Evolutionary conservation across 2,329 filamentous ascomycete species (phyloP).

Genomic region (Arthrobotrys sphaeroides): DNA sequence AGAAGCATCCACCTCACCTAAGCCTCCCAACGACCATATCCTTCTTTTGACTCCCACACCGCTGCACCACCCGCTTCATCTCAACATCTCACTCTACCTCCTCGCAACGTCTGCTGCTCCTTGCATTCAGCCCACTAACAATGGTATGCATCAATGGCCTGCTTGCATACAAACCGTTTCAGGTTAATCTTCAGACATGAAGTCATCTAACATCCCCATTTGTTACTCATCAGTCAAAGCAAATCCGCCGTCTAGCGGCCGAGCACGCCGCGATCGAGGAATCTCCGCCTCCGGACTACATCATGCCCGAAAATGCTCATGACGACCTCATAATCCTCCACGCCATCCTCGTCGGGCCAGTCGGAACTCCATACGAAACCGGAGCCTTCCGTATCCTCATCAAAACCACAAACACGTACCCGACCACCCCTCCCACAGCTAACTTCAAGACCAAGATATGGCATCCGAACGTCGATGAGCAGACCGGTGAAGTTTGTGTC

Average conservation of each 20-base stretch:
- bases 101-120: background rate
- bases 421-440: conserved; percentile 56
- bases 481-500: conserved; percentile 58
- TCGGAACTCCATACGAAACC: conserved; percentile 57
- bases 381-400: conserved; percentile 57
- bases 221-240: conserved; percentile 35
- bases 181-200: background rate
- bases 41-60: background rate
- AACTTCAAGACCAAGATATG: conserved; percentile 58
- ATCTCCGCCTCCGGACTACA: conserved; percentile 57
- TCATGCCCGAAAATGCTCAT: conserved; percentile 54
- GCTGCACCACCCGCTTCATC: too few relatives aligned
- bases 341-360: conserved; percentile 56
- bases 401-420: conserved; percentile 56
- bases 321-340: conserved; percentile 56
- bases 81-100: too few relatives aligned
- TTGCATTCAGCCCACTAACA: background rate
- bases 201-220: background rate
- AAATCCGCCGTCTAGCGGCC: conserved; percentile 56
- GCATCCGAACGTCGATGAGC: conserved; percentile 58
- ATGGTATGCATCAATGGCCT: conserved; percentile 7
- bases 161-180: too few relatives aligned
- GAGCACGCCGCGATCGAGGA: conserved; percentile 56
- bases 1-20: conserved; percentile 15
- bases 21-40: background rate